These are phyloP conservation scores for Apiosordaria backusii DNA, from an alignment of 495 filamentous ascomycete genomes.

Conservation along the genomic window DNA sequence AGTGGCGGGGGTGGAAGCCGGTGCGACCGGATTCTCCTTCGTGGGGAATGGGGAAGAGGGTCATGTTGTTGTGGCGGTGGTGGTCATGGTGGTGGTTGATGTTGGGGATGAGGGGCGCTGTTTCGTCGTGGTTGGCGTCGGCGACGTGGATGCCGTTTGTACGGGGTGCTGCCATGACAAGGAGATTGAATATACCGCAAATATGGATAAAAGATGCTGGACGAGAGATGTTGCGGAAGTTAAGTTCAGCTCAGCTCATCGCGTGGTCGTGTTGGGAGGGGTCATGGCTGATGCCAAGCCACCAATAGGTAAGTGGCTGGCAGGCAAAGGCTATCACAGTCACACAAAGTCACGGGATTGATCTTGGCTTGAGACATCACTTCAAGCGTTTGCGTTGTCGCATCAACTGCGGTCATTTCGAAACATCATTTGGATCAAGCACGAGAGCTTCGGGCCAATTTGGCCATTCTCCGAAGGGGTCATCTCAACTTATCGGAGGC, in stretches of 20 bases:
- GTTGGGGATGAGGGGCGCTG: background rate
- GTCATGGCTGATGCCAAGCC: too few relatives aligned
- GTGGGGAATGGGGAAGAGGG: background rate
- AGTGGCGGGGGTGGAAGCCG: conserved; percentile 28
- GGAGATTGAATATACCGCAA: background rate
- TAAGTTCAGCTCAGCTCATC: background rate
- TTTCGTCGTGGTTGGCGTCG: background rate
- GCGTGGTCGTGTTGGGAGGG: background rate
- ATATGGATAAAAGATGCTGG: too few relatives aligned
- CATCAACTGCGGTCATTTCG: too few relatives aligned
- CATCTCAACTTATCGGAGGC: background rate
- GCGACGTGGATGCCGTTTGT: background rate
- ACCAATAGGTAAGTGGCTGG: too few relatives aligned
- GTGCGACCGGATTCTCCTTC: conserved; percentile 28
- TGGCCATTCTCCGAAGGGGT: background rate
- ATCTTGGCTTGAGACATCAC: too few relatives aligned
- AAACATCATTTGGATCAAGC: too few relatives aligned
- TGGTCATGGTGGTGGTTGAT: background rate
- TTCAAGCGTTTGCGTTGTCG: too few relatives aligned
- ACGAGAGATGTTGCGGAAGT: background rate
- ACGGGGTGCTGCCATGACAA: background rate
- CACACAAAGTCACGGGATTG: background rate
- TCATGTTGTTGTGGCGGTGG: background rate
- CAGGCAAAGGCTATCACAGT: background rate
- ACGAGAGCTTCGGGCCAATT: too few relatives aligned